Base-by-base conservation (phyloP, 2,329 filamentous ascomycete species). In the Alternaria atra region DNA sequence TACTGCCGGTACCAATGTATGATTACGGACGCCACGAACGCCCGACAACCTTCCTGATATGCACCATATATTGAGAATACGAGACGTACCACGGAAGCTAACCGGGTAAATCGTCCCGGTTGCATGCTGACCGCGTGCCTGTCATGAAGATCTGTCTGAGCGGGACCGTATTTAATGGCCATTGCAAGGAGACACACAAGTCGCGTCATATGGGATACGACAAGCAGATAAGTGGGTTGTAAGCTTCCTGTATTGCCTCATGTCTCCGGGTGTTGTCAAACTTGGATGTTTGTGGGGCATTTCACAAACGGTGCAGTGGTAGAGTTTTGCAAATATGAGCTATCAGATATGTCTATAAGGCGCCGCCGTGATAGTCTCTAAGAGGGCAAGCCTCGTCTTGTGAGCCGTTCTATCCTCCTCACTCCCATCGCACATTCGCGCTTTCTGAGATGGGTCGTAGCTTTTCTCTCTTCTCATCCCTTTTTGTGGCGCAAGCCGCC, bases 401-500 rank as follows among this genome's bases (percentile, higher is more conserved):
- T 7, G 23, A 34, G 6, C 29, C 5, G 1, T 13, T 8, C 8
- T 5, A 17, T 20, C 9, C 29, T 8, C 4, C 27, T 4, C 25
- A 30, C 17, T 5, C 4, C 6, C 3, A 17, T 52, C 5, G 2
- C 1, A 4, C 1, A 4, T 15, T 7, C 1, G 9, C 25, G 12
- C 20, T 55, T 27, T 29, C 7, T 13, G 17, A n/a, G 10, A 55
- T 55, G 52, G 23, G 30, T 13, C 20, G 5, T 7, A 15, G 34
- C 2, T 6, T 29, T 35, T 30, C 20, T 12, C 53, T 37, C 8
- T 50, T 30, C 29, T 52, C 17, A 13, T 15, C 0, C 17, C 8
- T 53, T 29, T 23, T 53, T 50, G 46, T 35, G 29, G 55, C 52
- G 29, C 61, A 48, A 17, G 48, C 58, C 17, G 51, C 55, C 3